Base-by-base conservation (phyloP, 2,329 filamentous ascomycete species). In the Endothia cerciana region DNA sequence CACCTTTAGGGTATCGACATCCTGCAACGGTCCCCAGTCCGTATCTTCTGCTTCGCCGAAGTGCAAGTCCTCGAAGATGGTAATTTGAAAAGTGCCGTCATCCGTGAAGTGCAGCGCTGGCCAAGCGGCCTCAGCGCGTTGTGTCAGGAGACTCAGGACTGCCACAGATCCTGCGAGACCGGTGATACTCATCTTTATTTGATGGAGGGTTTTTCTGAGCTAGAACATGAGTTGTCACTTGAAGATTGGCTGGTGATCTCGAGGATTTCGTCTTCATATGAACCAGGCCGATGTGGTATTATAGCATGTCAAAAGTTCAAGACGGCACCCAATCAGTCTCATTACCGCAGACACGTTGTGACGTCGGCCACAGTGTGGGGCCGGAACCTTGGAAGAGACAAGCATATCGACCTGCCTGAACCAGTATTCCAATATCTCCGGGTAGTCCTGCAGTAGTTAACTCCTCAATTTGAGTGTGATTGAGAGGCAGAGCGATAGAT, bases 31-130 rank as follows among this genome's bases (percentile, higher is more conserved):
- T 1, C 75, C 78, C 74, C 73, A 81, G 10, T 61, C 47, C 13
- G 67, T 69, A 33, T 69, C 51, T 30, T 69, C 72, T 76, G 78
- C 75, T 73, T 87, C 85, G 1, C 83, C 85, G 69, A 83, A 84
- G 71, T 87, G 85, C 28, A 87, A 71, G 69, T 87, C 85, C 38
- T 64, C 64, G 4, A 68, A 68, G 22, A 68, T 62, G 15, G 61
- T 36, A 15, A 68, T 64, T 1, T 66, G 66, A 15, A 68, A 68
- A 8, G 61, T 68, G 15, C 49, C 38, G 17, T 61, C 22, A 5
- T 58, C 38, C 2, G 63, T 60, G 45, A 65, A 65, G 2, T 41
- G 55, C 13, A 67, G 59, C 3, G 53, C 53, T 25, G 62, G 63
- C 59, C 62, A 65, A 4, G 63, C 58, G 13, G 13, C 19, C 22